Percentiles rank a stretch among this genome's conserved stretches.
Conservation (phyloP, 129 eudicot genomes). For the Centella asiatica region DNA sequence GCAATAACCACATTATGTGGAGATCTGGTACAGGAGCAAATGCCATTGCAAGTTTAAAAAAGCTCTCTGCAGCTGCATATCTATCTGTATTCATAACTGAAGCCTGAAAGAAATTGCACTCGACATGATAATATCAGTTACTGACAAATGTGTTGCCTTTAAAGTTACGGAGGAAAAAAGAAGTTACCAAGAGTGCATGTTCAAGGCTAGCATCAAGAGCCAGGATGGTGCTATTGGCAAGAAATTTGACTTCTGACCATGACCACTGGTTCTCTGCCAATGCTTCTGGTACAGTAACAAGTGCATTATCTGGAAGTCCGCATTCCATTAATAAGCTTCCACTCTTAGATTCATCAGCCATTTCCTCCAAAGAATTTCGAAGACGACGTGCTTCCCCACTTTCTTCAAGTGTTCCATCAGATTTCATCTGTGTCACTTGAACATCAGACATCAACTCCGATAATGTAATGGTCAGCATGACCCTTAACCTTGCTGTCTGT, state of each 20-base stretch:
- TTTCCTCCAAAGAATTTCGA: conserved; percentile 82
- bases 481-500: conserved; percentile 88
- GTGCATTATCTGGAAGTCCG: conserved; percentile 58
- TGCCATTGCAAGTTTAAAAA: conserved; percentile 95
- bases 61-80: conserved; percentile 98
- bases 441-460: conserved; percentile 99
- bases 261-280: conserved; percentile 69
- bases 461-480: conserved; percentile 86
- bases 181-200: conserved; percentile 85
- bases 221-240: conserved; percentile 67
- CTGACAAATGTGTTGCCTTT: not conserved
- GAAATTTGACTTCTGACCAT: conserved; percentile 79
- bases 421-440: conserved; percentile 91
- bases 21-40: conserved; percentile 99
- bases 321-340: conserved; percentile 43
- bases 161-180: not conserved
- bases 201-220: conserved; percentile 99
- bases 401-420: conserved; percentile 99
- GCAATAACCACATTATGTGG: conserved; percentile 97
- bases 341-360: conserved; percentile 79
- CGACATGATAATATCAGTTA: conserved; percentile 3
- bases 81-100: conserved; percentile 90
- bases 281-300: conserved; percentile 44
- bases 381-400: conserved; percentile 95
- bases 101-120: conserved; percentile 38